Evolutionary conservation across 495 filamentous ascomycete species (phyloP), one percentile per base, ranked within the genome.

Genomic region (Aspergillus nanangensis): DNA sequence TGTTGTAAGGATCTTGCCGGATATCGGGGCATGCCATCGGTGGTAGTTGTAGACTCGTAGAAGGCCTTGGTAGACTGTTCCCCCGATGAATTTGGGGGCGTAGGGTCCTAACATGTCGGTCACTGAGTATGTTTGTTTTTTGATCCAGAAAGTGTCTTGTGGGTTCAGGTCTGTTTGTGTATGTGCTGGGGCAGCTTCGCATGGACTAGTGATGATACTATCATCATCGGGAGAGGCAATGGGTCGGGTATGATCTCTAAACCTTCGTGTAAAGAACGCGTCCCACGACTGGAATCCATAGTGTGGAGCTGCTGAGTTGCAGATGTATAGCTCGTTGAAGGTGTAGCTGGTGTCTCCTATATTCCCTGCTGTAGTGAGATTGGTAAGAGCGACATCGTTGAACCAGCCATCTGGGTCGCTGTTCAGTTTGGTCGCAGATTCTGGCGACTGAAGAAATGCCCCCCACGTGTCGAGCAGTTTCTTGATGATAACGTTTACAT

Each of bases 391-490:
- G 0, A 46, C 48, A 18, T 71, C 45, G 5, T 78, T 72, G 48
- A 87, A 84, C 84, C 84, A 87, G 14, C 81, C 79, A 5, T 60
- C 50, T 0, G 55, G 57, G 24, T 70, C 52, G 11, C 61, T 47
- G 17, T 65, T 66, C n/a, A 86, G 67, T 0, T 82, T 80, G 19
- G 73, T 53, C 3, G 75, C 74, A 0, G 82, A 86, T 31, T 71
- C 62, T 0, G 75, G 71, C 0, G 77, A 75, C 52, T 50, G 23
- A 9, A 89, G 58, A 44, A 74, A 86, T 8, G 69, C 65, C n/a
- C 71, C 80, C 84, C 83, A 88, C 35, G 71, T 69, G 47, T 83
- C 77, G 8, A 89, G 62, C 9, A 88, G 62, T 47, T 81, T 82
- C 62, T 82, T 80, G 9, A 86, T 47, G 61, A 78, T 76, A n/a